Base-by-base conservation (phyloP, 108 stramenopile species). In the Nitzschia putrida region DNA sequence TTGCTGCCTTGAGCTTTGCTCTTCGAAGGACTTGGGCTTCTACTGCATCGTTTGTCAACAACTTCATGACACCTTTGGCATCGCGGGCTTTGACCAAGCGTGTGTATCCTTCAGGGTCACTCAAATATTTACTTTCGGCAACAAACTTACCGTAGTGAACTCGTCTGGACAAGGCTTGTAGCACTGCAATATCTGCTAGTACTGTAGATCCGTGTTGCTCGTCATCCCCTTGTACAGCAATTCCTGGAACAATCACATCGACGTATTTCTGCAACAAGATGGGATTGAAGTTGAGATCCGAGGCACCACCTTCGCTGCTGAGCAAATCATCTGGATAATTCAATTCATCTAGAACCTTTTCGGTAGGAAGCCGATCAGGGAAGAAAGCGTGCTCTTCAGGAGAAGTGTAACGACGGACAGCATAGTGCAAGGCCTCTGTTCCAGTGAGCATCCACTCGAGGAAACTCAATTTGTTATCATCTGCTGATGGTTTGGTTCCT, bases 71-170 rank as follows among this genome's bases (percentile, higher is more conserved):
- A 9, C 98, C 98, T 3, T 90, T 85, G 56, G 91, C 93, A 80
- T 99, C 96, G n/a, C 86, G 88, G 4, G 78, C 89, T 25, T 91
- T 89, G 14, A 97, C 95, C 59, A 99, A 76, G 49, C 68, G 64
- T 71, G 90, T 92, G 76, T 92, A 96, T 59, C 79, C 90, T 42
- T 89, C 81, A n/a, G 94, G 92, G 71, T 95, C 87, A 34, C 64
- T 68, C 66, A 83, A 77, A 71, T 91, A 98, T 74, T 99, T 99
- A 74, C 83, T 83, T 88, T 99, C 98, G 0, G 97, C 98, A 2
- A 98, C 98, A 77, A 98, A 98, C 68, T 98, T 98, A 25, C 98
- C 98, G 57, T 93, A 97, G 70, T 99, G 98, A 37, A 98, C 90
- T 54, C 98, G 80, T 56, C 90, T 85, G 24, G 83, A 85, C 26